Evolutionary conservation across 768 basidiomycete genomes (phyloP), one percentile per base, ranked within the genome.

Genomic region (Boletellus emodensis): DNA sequence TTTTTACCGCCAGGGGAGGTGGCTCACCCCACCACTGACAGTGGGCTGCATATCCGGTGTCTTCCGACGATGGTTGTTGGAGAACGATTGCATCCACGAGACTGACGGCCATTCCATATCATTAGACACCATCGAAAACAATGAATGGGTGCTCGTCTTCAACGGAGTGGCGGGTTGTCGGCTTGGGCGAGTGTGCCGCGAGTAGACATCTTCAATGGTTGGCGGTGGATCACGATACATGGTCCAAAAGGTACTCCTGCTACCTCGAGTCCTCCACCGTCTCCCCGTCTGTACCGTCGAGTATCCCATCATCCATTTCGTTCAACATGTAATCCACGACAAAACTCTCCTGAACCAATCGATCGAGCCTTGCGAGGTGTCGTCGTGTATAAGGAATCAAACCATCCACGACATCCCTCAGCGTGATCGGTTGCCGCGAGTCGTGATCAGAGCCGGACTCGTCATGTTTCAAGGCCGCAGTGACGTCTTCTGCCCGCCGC

Each of bases 371-470:
- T 34, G 84, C 71, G 38, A 94, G 80, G 71, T 99, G 96, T 45
- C 96, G 79, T 65, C 95, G 92, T 9, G 94, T 94, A 64, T 98
- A 99, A 11, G 96, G 94, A 44, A 97, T 81, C 48, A 97, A 72
- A 4, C 83, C 87, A 40, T 94, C 90, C 11, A 97, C 69, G 47
- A 95, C 68, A 46, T 96, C 92, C 60, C 82, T 83, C 44, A 90
- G 64, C 40, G 65, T 62, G 12, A 60, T 61, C 12, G 44, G 34
- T 8, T 49, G 56, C 40, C 24, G 53, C 50, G 74, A 74, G 37
- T 75, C 72, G 34, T 64, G 60, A 17, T 14, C 34, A 12, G 53
- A 42, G 40, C 48, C 55, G 22, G 46, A 51, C 50, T 59, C 41
- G 38, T 58, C 58, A 18, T 56, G 48, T 26, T 58, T 58, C 54